phyloP scores from a whole-genome alignment of 2,329 filamentous ascomycete species.

The Penicillium sp. region DNA sequence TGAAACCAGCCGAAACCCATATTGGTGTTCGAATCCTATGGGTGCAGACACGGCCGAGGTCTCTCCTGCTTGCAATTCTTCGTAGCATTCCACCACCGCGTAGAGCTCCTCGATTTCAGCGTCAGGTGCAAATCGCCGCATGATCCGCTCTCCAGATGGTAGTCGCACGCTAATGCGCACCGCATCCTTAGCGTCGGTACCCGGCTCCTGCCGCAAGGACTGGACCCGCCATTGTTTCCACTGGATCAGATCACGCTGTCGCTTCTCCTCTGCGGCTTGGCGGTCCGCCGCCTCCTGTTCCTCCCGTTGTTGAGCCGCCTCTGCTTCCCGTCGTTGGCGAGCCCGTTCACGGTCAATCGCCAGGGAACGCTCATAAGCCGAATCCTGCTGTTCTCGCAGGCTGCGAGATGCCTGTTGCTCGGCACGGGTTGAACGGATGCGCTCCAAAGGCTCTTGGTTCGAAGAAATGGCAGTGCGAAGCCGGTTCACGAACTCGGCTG shows the following conservation, averaged over 20 bases:
- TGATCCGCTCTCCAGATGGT: slow-evolving; percentile 69
- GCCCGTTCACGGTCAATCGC: slow-evolving; percentile 85
- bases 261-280: slow-evolving; percentile 61
- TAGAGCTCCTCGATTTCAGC: slow-evolving; percentile 84
- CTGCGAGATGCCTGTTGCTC: slow-evolving; percentile 80
- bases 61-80: slow-evolving; percentile 53
- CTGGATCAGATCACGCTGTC: slow-evolving; percentile 57
- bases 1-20: slow-evolving; percentile 80
- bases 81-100: slow-evolving; percentile 92
- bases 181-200: slow-evolving; percentile 61
- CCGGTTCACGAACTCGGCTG: slow-evolving; percentile 72
- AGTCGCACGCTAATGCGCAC: slow-evolving; percentile 69
- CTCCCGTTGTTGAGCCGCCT: slow-evolving; percentile 59
- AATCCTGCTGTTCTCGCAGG: slow-evolving; percentile 85
- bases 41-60: slow-evolving; percentile 54
- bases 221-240: slow-evolving; percentile 81
- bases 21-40: slow-evolving; percentile 73
- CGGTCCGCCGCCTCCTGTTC: slow-evolving; percentile 67
- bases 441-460: slow-evolving; percentile 72
- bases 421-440: slow-evolving; percentile 71
- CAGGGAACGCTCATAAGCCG: slow-evolving; percentile 87
- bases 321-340: slow-evolving; percentile 72
- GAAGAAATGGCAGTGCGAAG: slow-evolving; percentile 71
- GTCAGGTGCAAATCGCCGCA: slow-evolving; percentile 71
- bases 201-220: slow-evolving; percentile 68